Conservation (phyloP, 352 stramenopile species). For the Phytopythium kandeliae region DNA sequence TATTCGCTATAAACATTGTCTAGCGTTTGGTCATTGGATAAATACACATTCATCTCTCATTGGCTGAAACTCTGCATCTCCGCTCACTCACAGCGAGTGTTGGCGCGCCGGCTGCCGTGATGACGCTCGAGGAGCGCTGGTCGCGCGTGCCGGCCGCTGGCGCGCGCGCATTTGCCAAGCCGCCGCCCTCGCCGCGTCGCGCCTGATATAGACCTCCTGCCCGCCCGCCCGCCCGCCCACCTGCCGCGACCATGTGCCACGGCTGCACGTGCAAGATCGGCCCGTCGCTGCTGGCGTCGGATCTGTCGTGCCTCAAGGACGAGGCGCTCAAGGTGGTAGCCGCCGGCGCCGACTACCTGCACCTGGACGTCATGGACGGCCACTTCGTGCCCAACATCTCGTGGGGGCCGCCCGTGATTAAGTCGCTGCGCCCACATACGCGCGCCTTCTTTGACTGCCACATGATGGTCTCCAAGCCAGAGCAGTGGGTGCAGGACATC, state of each 20-base stretch:
- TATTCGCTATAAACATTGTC: too few relatives aligned
- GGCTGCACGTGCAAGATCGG: slow-evolving; percentile 85
- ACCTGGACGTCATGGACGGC: slow-evolving; percentile 98
- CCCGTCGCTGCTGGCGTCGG: slow-evolving; percentile 92
- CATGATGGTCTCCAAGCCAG: slow-evolving; percentile 96
- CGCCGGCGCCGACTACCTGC: slow-evolving; percentile 92
- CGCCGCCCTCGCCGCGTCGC: background rate
- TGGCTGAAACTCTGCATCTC: too few relatives aligned
- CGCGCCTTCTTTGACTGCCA: slow-evolving; percentile 95
- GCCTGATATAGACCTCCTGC: background rate
- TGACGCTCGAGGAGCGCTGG: slow-evolving; percentile 1
- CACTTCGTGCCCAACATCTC: slow-evolving; percentile 98
- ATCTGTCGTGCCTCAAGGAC: slow-evolving; percentile 91
- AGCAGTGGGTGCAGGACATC: slow-evolving; percentile 95
- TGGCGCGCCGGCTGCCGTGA: background rate
- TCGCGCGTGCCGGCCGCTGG: too few relatives aligned
- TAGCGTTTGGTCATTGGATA: too few relatives aligned
- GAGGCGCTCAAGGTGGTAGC: slow-evolving; percentile 89
- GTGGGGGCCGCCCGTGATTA: slow-evolving; percentile 95
- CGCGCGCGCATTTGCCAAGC: too few relatives aligned
- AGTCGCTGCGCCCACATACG: slow-evolving; percentile 85
- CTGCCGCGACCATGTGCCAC: slow-evolving; percentile 58
- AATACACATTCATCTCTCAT: too few relatives aligned
- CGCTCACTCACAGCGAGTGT: too few relatives aligned
- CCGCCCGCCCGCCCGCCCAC: background rate